These are phyloP conservation scores for Boechera divaricarpa DNA, from an alignment of 345 rosid genomes.

Conservation along the genomic window DNA sequence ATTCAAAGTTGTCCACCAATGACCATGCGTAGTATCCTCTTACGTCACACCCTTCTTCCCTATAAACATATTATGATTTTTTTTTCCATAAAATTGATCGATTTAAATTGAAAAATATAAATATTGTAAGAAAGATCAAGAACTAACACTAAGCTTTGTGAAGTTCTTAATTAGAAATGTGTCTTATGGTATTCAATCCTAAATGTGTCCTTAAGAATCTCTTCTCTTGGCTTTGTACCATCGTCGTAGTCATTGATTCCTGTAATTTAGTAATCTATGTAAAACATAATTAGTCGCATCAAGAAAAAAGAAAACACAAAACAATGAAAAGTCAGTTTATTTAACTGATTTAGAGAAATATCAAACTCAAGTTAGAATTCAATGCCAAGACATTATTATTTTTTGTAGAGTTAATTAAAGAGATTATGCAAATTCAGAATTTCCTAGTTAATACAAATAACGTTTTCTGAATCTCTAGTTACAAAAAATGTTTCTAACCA, in stretches of 20 bases:
- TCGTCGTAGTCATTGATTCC: conserved; percentile 42
- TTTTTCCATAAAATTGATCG: not conserved
- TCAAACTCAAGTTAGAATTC: not conserved
- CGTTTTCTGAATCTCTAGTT: not conserved
- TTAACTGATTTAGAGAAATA: not conserved
- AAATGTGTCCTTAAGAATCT: conserved; percentile 37
- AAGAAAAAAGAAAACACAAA: not conserved
- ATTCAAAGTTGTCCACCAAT: conserved; percentile 65
- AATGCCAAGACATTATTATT: no score
- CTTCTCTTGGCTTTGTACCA: conserved; percentile 39
- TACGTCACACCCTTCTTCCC: conserved; percentile 55
- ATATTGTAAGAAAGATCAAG: conserved; percentile 21
- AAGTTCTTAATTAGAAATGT: conserved; percentile 38
- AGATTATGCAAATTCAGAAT: not conserved
- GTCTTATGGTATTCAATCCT: conserved; percentile 41
- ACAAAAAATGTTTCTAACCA: conserved; percentile 22
- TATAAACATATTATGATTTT: conserved; percentile 6
- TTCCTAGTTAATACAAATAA: not conserved
- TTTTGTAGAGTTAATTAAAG: no score
- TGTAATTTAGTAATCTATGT: conserved; percentile 12
- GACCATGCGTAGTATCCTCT: conserved; percentile 72
- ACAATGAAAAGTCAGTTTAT: not conserved
- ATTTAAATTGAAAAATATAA: not conserved
- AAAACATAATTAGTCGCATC: no score
- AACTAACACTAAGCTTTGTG: conserved; percentile 49